Percentiles rank a stretch among this genome's conserved stretches.
These are phyloP conservation scores for Cephaloascus albidus DNA, from an alignment of 805 yeast genomes.

Conservation along the genomic window DNA sequence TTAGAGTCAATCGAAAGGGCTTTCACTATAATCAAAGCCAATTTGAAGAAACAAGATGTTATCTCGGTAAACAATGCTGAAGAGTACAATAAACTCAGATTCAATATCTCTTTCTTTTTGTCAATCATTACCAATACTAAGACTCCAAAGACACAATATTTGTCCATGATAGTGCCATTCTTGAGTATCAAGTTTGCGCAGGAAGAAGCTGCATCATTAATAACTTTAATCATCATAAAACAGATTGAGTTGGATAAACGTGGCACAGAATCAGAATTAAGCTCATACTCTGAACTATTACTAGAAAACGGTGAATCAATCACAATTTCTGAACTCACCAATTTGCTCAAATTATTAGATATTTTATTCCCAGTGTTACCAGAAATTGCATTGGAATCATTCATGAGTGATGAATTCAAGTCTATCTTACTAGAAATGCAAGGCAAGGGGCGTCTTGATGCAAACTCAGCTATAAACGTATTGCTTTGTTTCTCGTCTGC, in stretches of 20 bases:
- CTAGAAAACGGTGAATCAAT: background rate
- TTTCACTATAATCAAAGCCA: background rate
- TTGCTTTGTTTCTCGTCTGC: constrained; percentile 30
- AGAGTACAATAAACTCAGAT: background rate
- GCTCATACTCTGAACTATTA: background rate
- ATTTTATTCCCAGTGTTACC: background rate
- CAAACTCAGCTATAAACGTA: constrained; percentile 5
- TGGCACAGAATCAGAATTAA: background rate
- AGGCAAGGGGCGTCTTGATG: background rate
- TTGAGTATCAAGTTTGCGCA: background rate
- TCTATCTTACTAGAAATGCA: background rate
- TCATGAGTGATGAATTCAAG: background rate
- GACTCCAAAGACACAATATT: constrained; percentile 5
- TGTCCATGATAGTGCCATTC: background rate
- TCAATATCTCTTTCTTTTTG: constrained; percentile 3
- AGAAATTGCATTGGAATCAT: background rate
- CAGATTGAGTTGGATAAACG: background rate
- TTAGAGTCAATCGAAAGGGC: background rate
- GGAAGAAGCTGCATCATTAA: background rate
- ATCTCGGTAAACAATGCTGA: background rate
- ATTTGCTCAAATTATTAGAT: background rate
- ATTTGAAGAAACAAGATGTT: background rate
- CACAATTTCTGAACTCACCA: background rate
- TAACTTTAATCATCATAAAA: background rate
- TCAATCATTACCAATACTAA: constrained; percentile 10